phyloP scores from a whole-genome alignment of 805 yeast genomes.

The Tetrapisispora taiwanensis region DNA sequence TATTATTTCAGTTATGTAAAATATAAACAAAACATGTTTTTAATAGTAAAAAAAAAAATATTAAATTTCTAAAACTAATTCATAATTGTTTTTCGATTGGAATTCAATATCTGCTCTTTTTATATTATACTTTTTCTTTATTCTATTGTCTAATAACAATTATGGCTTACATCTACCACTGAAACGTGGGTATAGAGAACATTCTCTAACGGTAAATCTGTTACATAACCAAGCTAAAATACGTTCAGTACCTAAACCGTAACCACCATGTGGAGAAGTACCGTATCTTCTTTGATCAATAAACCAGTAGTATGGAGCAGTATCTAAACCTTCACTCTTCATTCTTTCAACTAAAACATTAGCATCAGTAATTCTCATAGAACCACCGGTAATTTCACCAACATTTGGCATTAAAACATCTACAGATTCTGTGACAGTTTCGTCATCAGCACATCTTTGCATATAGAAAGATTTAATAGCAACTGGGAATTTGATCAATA shows the following conservation, averaged over 20 bases:
- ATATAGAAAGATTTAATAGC: slow-evolving; percentile 97
- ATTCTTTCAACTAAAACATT: slow-evolving; percentile 85
- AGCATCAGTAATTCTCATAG: slow-evolving; percentile 84
- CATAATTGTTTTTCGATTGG: not conserved
- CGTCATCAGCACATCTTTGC: slow-evolving; percentile 84
- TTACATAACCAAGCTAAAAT: slow-evolving; percentile 96
- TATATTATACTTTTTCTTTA: too few relatives aligned
- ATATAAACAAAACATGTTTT: too few relatives aligned
- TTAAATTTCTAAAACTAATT: not conserved
- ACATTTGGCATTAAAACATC: slow-evolving; percentile 98
- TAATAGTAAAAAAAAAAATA: too few relatives aligned
- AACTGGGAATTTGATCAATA: slow-evolving; percentile 89
- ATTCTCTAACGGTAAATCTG: slow-evolving; percentile 96
- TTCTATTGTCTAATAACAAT: too few relatives aligned
- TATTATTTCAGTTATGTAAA: too few relatives aligned
- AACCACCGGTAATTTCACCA: slow-evolving; percentile 98
- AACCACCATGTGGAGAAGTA: slow-evolving; percentile 97
- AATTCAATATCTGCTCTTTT: too few relatives aligned
- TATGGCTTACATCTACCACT: slow-evolving; percentile 96
- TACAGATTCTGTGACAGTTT: slow-evolving; percentile 93
- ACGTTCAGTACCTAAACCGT: slow-evolving; percentile 97
- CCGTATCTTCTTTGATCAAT: slow-evolving; percentile 94
- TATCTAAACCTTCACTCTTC: slow-evolving; percentile 82
- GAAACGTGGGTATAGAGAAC: slow-evolving; percentile 95
- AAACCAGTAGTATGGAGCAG: slow-evolving; percentile 89